Base-by-base conservation (phyloP, 2,329 filamentous ascomycete species). In the Aspergillus caelatus region DNA sequence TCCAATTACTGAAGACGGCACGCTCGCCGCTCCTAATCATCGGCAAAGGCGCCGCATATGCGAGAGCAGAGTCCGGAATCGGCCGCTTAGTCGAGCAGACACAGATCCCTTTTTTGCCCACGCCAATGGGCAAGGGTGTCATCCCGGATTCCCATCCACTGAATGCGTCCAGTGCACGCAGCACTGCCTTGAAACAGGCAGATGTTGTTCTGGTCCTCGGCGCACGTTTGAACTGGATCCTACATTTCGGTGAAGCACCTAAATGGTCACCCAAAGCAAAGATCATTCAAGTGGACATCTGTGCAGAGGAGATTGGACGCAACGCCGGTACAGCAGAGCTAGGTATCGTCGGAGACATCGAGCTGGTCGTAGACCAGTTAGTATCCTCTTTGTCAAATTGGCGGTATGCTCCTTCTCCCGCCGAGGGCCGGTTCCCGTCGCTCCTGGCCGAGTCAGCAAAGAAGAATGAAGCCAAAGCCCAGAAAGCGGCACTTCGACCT, bases 71-170 rank as follows among this genome's bases (percentile, higher is more conserved):
- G 66, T 41, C 63, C 1, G 69, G 72, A 1, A 82, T 86, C 59
- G 75, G 80, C 30, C 65, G 74, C 14, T 72, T 87, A 32, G 77
- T 86, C 28, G 73, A 84, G 53, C 70, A 74, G 66, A 83, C 82
- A 11, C 75, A 80, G 30, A 77, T 88, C 12, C 85, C 84, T 0
- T 87, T 88, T 69, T 75, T 88, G 8, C 84, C 85, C 0, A 86
- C 84, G 1, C 85, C 85, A 1, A 87, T 87, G 84, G 85, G 85
- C 5, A 87, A 87, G 70, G 85, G 85, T 26, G 79, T 88, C 7
- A 68, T 87, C 1, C 78, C 85, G 11, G 85, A 87, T 66, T 85
- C 82, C 0, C 83, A 85, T 69, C 77, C 80, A 0, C 75, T 81
- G 56, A 87, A 87, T 68, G 78, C 78, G 19, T 84, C 85, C 2